These are phyloP conservation scores for Cornus kousa DNA, from an alignment of 148 eudicot genomes.

Conservation along the genomic window DNA sequence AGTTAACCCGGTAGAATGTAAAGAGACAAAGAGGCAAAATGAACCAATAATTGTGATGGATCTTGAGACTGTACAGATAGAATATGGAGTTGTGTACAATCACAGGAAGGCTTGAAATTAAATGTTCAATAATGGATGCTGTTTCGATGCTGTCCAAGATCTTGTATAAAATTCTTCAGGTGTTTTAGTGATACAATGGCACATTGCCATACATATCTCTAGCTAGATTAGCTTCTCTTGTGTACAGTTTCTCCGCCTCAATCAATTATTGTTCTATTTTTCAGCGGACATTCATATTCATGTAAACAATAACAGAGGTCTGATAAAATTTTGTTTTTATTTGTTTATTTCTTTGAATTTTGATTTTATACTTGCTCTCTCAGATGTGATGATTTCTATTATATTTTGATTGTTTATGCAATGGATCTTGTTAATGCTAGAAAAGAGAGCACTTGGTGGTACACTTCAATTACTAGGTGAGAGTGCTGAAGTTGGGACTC, in stretches of 20 bases:
- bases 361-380: too few species aligned
- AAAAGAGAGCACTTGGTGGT: too few species aligned
- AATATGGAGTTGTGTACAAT: neutral
- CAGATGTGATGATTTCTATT: too few species aligned
- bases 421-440: too few species aligned
- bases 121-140: neutral
- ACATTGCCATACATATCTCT: neutral
- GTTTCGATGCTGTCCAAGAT: neutral
- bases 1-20: conserved; percentile 13
- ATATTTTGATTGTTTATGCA: too few species aligned
- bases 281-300: neutral
- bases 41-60: conserved; percentile 10
- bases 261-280: neutral
- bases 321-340: too few species aligned
- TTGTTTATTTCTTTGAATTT: too few species aligned
- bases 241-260: neutral
- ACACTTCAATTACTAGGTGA: too few species aligned
- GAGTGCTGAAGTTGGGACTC: too few species aligned
- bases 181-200: neutral
- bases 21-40: conserved; percentile 5
- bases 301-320: neutral
- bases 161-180: neutral
- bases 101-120: neutral
- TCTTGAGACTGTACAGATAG: conserved; percentile 26
- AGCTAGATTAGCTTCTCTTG: neutral